Percentiles rank a stretch among this genome's conserved stretches.
Evolutionary conservation across 2,329 filamentous ascomycete genomes (phyloP).

Genomic region (Alternaria triticina): DNA sequence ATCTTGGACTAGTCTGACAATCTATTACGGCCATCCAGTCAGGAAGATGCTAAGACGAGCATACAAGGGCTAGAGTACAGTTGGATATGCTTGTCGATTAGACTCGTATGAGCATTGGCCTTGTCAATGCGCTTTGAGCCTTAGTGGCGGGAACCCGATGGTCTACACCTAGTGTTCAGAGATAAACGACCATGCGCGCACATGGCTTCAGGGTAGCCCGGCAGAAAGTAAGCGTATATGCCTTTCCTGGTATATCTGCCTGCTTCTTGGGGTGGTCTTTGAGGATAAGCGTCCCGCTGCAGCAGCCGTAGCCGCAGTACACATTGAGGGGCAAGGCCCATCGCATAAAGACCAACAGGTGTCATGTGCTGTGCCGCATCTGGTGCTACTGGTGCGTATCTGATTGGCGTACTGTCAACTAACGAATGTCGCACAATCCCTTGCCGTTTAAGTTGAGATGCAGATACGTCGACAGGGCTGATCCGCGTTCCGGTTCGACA

Average conservation of each 20-base stretch:
- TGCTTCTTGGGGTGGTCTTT: neutral
- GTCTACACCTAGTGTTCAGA: neutral
- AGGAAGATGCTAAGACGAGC: neutral
- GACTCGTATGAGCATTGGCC: neutral
- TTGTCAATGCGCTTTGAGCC: neutral
- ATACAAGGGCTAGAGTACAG: neutral
- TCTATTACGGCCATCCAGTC: neutral
- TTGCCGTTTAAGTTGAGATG: conserved; percentile 1
- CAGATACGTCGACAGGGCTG: neutral
- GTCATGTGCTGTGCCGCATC: conserved; percentile 5
- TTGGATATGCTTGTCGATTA: neutral
- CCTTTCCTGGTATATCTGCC: conserved; percentile 1
- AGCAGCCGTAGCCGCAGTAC: neutral
- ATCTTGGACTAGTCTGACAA: neutral
- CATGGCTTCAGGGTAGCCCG: neutral
- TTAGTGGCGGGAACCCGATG: neutral
- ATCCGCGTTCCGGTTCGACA: neutral
- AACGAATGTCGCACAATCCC: conserved; percentile 1
- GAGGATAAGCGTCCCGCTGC: neutral
- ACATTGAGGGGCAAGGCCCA: neutral
- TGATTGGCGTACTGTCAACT: conserved; percentile 2
- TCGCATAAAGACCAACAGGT: conserved; percentile 3
- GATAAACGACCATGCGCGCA: neutral
- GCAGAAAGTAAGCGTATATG: neutral
- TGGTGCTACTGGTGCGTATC: neutral